phyloP scores from a whole-genome alignment of 2,329 filamentous ascomycete genomes.

The Pseudofabraea citricarpa region DNA sequence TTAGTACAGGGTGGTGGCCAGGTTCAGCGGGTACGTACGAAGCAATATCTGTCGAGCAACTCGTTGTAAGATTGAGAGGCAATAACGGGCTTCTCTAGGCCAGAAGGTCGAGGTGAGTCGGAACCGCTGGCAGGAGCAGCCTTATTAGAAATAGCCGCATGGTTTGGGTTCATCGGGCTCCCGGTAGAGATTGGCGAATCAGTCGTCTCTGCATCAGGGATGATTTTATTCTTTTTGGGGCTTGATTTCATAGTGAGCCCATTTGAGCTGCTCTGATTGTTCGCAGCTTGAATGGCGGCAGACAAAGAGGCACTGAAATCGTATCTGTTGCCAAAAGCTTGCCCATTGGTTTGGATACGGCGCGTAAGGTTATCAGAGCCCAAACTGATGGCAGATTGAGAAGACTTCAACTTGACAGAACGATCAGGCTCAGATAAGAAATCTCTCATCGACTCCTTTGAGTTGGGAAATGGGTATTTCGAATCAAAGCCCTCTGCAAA shows the following conservation, averaged over 20 bases:
- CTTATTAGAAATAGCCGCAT: slow-evolving; percentile 19
- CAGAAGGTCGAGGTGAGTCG: slow-evolving; percentile 45
- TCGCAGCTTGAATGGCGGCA: slow-evolving; percentile 73
- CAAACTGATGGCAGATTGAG: slow-evolving; percentile 56
- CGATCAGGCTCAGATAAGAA: slow-evolving; percentile 58
- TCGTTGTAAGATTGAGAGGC: slow-evolving; percentile 92
- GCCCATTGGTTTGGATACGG: slow-evolving; percentile 52
- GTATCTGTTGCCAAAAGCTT: slow-evolving; percentile 87
- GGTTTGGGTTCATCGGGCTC: slow-evolving; percentile 12
- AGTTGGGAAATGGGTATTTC: slow-evolving; percentile 41
- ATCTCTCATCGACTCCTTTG: slow-evolving; percentile 55
- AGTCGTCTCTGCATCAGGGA: slow-evolving; percentile 12
- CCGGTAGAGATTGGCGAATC: slow-evolving; percentile 16
- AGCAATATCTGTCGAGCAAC: slow-evolving; percentile 98
- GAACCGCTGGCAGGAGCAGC: slow-evolving; percentile 29
- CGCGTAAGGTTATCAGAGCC: slow-evolving; percentile 33
- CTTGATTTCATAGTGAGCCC: slow-evolving; percentile 40
- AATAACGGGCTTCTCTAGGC: slow-evolving; percentile 62
- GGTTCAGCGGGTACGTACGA: slow-evolving; percentile 71
- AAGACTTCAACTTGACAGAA: slow-evolving; percentile 64
- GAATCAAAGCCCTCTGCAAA: slow-evolving; percentile 55
- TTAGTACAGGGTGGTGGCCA: slow-evolving; percentile 34
- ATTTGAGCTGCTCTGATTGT: slow-evolving; percentile 56
- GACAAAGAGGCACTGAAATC: slow-evolving; percentile 91
- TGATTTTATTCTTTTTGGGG: slow-evolving; percentile 14